A percentile compares a stretch with the other conserved stretches of the same genome.
Conservation (phyloP, 2,329 filamentous ascomycete genomes). For the Cytospora paraplurivora region DNA sequence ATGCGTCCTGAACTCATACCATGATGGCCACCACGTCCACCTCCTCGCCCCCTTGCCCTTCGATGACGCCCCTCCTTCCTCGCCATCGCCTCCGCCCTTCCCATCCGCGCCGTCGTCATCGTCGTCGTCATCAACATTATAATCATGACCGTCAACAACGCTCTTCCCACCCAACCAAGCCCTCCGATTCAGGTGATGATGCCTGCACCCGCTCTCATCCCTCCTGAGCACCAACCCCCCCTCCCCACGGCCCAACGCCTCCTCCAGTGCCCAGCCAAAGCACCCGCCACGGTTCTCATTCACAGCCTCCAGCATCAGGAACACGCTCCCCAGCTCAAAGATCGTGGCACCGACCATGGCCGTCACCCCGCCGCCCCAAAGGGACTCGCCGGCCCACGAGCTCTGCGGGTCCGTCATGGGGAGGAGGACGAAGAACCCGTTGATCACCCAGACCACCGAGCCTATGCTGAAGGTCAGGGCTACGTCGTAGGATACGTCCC, state of each 20-base stretch:
- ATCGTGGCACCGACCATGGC: slow-evolving; percentile 69
- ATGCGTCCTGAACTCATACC: slow-evolving; percentile 57
- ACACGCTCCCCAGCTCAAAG: slow-evolving; percentile 64
- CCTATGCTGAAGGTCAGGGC: slow-evolving; percentile 45
- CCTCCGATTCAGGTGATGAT: slow-evolving; percentile 30
- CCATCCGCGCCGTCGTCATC: not conserved
- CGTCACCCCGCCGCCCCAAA: slow-evolving; percentile 60
- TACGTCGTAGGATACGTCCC: slow-evolving; percentile 48
- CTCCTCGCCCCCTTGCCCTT: slow-evolving; percentile 30
- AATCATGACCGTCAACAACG: not conserved
- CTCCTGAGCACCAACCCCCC: slow-evolving; percentile 12
- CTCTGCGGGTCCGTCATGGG: slow-evolving; percentile 56
- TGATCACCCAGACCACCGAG: slow-evolving; percentile 55
- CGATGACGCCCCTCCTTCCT: not conserved
- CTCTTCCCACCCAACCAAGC: slow-evolving; percentile 11
- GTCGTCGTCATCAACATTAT: not conserved
- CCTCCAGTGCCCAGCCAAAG: slow-evolving; percentile 69
- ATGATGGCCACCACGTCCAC: slow-evolving; percentile 64
- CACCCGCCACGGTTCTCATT: slow-evolving; percentile 67
- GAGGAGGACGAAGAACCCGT: slow-evolving; percentile 66
- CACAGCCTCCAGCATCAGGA: slow-evolving; percentile 68
- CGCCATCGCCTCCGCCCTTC: not conserved
- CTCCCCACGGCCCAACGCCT: slow-evolving; percentile 42
- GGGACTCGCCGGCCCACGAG: slow-evolving; percentile 55
- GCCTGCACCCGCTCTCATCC: slow-evolving; percentile 25